These are phyloP conservation scores for Trifolium pratense DNA, from an alignment of 306 rosid species.

Conservation along the genomic window DNA sequence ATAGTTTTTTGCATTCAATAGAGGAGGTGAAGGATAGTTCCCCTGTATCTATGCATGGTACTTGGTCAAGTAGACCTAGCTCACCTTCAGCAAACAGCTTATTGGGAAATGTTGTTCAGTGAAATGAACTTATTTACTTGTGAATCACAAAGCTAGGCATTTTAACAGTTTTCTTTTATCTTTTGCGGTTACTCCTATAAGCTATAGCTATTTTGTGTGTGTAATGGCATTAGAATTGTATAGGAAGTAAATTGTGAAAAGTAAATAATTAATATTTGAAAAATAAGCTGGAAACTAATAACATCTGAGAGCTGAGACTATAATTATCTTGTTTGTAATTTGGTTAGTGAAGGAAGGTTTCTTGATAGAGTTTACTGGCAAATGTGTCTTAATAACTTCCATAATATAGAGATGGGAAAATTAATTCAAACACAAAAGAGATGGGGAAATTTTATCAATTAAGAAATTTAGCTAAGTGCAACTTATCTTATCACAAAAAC, in stretches of 20 bases:
- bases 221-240: constrained; percentile 3
- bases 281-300: not conserved
- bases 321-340: not conserved
- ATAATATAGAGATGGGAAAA: too few relatives aligned
- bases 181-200: not conserved
- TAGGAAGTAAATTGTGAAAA: not conserved
- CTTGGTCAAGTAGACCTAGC: constrained; percentile 88
- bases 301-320: constrained; percentile 3
- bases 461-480: not conserved
- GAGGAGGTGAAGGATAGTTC: constrained; percentile 68
- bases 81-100: constrained; percentile 88
- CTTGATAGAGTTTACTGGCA: not conserved
- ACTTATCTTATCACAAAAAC: not conserved
- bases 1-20: constrained; percentile 45
- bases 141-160: constrained; percentile 21
- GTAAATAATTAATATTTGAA: not conserved
- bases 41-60: constrained; percentile 81
- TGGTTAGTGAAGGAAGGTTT: constrained; percentile 12
- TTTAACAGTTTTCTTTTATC: not conserved
- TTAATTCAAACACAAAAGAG: too few relatives aligned
- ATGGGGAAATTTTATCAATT: too few relatives aligned
- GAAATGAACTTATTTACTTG: constrained; percentile 34
- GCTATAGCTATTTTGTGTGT: constrained; percentile 2
- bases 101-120: constrained; percentile 65
- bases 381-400: too few relatives aligned